Base-by-base conservation (phyloP, 306 rosid species). In the Hippophae gyantsensis region DNA sequence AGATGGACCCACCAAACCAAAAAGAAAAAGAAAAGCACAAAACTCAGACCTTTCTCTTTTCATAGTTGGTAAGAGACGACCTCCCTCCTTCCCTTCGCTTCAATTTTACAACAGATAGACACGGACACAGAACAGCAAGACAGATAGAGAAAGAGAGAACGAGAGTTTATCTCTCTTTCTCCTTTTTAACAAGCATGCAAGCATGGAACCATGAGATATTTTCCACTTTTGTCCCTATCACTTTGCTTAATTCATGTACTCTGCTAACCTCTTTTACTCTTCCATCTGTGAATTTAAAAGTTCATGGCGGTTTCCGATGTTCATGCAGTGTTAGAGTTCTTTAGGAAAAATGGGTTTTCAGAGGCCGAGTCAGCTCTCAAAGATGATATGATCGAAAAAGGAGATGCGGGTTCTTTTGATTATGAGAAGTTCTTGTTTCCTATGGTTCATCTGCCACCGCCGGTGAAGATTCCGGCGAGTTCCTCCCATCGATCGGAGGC, bases 341-440 rank as follows among this genome's bases (percentile, higher is more conserved):
- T 93, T 8, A 72, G 81, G 46, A 82, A 74, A 54, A 79, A 93
- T 60, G 97, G 97, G 10, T 78, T 93, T 38, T 72, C 90, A 6
- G 89, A 89, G 58, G 84, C 95, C 18, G 99, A 88, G 76, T 84
- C 84, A 1, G 99, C 97, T 48, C 89, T 93, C 69, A 73, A 52
- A 70, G 71, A 69, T 66, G 99, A 93, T 66, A 73, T 88, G 74
- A 72, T 79, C 54, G 81, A 82, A 1, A 88, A 80, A 42, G 56
- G 62, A 25, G 84, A 83, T 38, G 71, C 88, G 67, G 82, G 75
- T 52, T 82, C 76, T 44, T 78, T 84, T 54, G 99, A 86, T 67
- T 86, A 75, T 52, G 97, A 93, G 80, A 88, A 84, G 25, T 88
- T 89, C 82, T 69, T 89, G 56, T 93, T 88, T 43, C 94, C 97